Evolutionary conservation across 371 early-diverging fungal genomes (phyloP).

Genomic region (Mortierella polycephala): DNA sequence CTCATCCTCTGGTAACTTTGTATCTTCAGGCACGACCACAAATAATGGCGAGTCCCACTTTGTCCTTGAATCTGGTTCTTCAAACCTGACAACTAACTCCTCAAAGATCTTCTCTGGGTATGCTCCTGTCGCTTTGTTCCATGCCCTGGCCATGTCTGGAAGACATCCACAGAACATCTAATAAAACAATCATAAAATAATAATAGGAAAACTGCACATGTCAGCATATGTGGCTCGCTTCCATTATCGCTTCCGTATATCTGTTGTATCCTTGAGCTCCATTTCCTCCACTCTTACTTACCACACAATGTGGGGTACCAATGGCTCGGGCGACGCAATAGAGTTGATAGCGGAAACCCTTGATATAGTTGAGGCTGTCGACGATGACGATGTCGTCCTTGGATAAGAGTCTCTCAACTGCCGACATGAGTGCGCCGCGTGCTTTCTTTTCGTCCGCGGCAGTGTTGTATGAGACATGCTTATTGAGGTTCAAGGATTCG

Average conservation of each 20-base stretch:
- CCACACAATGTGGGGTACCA: slow-evolving; percentile 90
- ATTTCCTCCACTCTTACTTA: slow-evolving; percentile 37
- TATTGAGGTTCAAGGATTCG: slow-evolving; percentile 68
- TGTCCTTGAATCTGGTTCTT: slow-evolving; percentile 92
- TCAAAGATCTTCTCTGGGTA: slow-evolving; percentile 72
- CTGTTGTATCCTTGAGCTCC: not conserved
- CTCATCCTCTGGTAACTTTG: slow-evolving; percentile 65
- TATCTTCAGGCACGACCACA: slow-evolving; percentile 81
- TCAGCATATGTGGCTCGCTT: not conserved
- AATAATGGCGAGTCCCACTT: slow-evolving; percentile 97
- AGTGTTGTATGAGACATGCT: slow-evolving; percentile 51
- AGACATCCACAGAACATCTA: slow-evolving; percentile 81
- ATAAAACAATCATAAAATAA: not conserved
- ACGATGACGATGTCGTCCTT: slow-evolving; percentile 89
- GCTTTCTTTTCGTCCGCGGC: slow-evolving; percentile 90
- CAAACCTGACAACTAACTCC: slow-evolving; percentile 88
- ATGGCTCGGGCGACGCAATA: slow-evolving; percentile 91
- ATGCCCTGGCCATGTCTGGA: slow-evolving; percentile 67
- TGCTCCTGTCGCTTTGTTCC: slow-evolving; percentile 66
- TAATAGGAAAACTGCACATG: not conserved
- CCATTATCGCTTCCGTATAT: not conserved
- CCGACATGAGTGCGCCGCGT: slow-evolving; percentile 90
- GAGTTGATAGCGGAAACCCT: slow-evolving; percentile 97
- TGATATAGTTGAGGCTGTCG: slow-evolving; percentile 96
- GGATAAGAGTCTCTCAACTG: slow-evolving; percentile 86